These are phyloP conservation scores for Mycena galopus DNA, from an alignment of 768 basidiomycete genomes.

Conservation along the genomic window DNA sequence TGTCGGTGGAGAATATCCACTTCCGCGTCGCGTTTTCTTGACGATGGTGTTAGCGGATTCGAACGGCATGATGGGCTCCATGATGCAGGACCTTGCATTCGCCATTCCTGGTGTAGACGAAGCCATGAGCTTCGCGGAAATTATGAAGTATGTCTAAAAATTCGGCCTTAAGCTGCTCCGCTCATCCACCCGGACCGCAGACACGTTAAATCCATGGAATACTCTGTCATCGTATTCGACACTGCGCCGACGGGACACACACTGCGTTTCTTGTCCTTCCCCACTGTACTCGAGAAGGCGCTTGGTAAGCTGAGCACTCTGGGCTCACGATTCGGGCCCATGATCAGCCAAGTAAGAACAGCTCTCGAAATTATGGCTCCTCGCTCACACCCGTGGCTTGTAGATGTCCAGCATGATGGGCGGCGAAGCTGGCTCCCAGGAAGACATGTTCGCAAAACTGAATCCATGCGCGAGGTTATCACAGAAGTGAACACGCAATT, in stretches of 20 bases:
- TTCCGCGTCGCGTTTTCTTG: conserved; percentile 5
- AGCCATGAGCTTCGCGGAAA: conserved; percentile 99
- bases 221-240: conserved; percentile 99
- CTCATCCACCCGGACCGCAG: conserved; percentile 54
- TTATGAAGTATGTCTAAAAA: conserved; percentile 88
- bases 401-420: conserved; percentile 98
- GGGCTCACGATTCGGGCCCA: conserved; percentile 96
- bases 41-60: conserved; percentile 70
- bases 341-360: conserved; percentile 83
- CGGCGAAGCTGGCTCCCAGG: conserved; percentile 88
- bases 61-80: conserved; percentile 96
- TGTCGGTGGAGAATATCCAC: conserved; percentile 63
- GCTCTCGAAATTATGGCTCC: neutral
- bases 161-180: neutral
- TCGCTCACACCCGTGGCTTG: neutral
- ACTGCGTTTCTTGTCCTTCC: conserved; percentile 98
- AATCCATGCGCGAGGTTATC: conserved; percentile 96
- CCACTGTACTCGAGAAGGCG: conserved; percentile 96
- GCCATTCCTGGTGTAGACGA: conserved; percentile 99
- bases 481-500: conserved; percentile 99
- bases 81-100: conserved; percentile 99
- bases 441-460: conserved; percentile 99
- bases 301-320: conserved; percentile 93
- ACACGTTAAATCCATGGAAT: conserved; percentile 99
- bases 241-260: conserved; percentile 99